Percentiles rank a stretch among this genome's conserved stretches.
These are phyloP conservation scores for Panaeolus papilionaceus DNA, from an alignment of 768 basidiomycete genomes.

Conservation along the genomic window DNA sequence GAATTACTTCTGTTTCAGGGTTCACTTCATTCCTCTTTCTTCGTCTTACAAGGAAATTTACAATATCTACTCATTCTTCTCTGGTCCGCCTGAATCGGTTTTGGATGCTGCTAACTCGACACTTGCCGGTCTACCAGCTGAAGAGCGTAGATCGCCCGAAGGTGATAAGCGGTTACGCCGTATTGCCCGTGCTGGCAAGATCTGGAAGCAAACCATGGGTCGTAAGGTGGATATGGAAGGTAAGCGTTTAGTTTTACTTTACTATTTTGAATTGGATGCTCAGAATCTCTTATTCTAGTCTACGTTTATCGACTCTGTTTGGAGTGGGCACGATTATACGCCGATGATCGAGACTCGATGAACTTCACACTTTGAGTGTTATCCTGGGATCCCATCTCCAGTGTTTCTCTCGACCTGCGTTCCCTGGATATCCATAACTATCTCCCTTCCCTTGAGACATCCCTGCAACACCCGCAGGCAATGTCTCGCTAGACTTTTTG, in stretches of 20 bases:
- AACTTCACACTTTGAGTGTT: slow-evolving; percentile 26
- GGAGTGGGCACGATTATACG: slow-evolving; percentile 86
- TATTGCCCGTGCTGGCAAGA: slow-evolving; percentile 91
- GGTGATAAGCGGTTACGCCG: slow-evolving; percentile 77
- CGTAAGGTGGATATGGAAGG: slow-evolving; percentile 93
- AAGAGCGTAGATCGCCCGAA: slow-evolving; percentile 49
- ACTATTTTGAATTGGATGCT: not conserved
- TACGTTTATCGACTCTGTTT: slow-evolving; percentile 89
- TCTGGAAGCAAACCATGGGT: slow-evolving; percentile 89
- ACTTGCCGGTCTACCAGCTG: slow-evolving; percentile 35
- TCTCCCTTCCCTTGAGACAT: not conserved
- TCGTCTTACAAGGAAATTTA: slow-evolving; percentile 90
- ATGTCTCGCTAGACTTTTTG: not conserved
- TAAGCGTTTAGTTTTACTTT: slow-evolving; percentile 40
- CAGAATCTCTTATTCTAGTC: slow-evolving; percentile 45
- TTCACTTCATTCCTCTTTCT: slow-evolving; percentile 95
- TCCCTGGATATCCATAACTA: not conserved
- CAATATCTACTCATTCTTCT: slow-evolving; percentile 93
- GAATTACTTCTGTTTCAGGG: slow-evolving; percentile 50
- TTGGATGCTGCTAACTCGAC: slow-evolving; percentile 61
- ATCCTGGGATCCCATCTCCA: not conserved
- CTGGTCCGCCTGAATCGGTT: slow-evolving; percentile 73
- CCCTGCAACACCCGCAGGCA: not conserved
- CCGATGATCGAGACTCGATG: slow-evolving; percentile 86
- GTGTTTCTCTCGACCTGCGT: not conserved